Conservation (phyloP, 129 eudicot species). For the Flaveria ramosissima region DNA sequence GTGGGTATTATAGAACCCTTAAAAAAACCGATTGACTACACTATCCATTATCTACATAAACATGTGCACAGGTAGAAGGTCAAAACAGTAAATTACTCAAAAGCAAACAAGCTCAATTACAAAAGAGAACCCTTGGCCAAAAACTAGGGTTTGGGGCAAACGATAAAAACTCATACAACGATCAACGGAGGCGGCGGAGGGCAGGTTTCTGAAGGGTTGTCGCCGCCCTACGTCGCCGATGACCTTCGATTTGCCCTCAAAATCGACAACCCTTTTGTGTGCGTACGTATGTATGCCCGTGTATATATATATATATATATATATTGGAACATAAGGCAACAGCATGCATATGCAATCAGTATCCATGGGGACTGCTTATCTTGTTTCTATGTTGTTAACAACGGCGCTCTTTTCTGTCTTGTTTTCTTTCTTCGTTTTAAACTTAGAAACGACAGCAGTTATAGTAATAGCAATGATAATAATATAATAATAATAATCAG, state of each 20-base stretch:
- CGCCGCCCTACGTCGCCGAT: conserved; percentile 45
- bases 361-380: neutral
- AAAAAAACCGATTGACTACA: too few species aligned
- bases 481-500: conserved; percentile 2
- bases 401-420: neutral
- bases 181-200: conserved; percentile 31
- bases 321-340: neutral
- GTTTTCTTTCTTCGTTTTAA: neutral
- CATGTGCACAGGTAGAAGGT: neutral
- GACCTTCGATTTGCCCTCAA: conserved; percentile 24
- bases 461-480: neutral
- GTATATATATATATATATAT: neutral
- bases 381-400: neutral
- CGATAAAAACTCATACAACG: conserved; percentile 23
- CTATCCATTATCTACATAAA: neutral
- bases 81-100: conserved; percentile 16
- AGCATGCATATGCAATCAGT: neutral
- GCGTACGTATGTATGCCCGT: neutral
- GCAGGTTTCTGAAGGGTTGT: conserved; percentile 42
- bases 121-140: neutral
- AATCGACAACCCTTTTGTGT: conserved; percentile 37
- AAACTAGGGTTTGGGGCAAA: conserved; percentile 32
- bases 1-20: too few species aligned
- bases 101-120: neutral
- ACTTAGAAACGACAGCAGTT: neutral